Base-by-base conservation (phyloP, 1,139 yeast genomes). In the Wickerhamomyces sp. region DNA sequence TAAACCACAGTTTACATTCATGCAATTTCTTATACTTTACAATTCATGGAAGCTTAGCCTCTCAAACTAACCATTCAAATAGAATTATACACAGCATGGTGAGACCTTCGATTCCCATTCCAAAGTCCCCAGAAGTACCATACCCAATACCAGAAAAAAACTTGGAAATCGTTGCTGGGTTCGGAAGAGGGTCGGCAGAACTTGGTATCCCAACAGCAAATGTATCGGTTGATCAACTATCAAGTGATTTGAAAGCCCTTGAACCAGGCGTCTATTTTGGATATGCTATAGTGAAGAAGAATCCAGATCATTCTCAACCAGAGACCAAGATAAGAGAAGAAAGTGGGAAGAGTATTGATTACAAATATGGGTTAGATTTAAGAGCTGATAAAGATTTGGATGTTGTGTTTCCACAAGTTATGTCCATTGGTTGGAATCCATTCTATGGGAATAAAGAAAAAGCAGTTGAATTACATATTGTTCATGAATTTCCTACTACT, bases 361-460 rank as follows among this genome's bases (percentile, higher is more conserved):
- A 82, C 61, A 83, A 82, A 53, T 79, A 79, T 59, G 97, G 97
- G 1, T 57, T 67, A 10, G 58, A 65, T 18, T 64, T 89, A 37
- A 48, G 56, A 2, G 60, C 55, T 0, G 59, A 59, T 1, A 75
- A 72, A 11, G 78, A 76, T 41, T 57, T 70, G 18, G 66, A 65
- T 14, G 66, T 65, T 13, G 74, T 73, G 1, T 71, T 81, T 30
- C 97, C 97, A 0, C 89, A 90, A 84, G 98, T 91, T 23, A 84
- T 91, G 88, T 88, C 96, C 18, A 77, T 94, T 29, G 99, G 99
- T 1, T 89, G 90, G 88, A 94, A 93, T 61, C 99, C 99, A 15
- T 93, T 84, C 64, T 94, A 83, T 66, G 76, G 83, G 32, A 91
- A 93, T 65, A 75, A 79, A 51, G 75, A 76, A 51, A 84, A 84